Evolutionary conservation across 73 alveolate species (phyloP).

Genomic region (Stentor coeruleus): DNA sequence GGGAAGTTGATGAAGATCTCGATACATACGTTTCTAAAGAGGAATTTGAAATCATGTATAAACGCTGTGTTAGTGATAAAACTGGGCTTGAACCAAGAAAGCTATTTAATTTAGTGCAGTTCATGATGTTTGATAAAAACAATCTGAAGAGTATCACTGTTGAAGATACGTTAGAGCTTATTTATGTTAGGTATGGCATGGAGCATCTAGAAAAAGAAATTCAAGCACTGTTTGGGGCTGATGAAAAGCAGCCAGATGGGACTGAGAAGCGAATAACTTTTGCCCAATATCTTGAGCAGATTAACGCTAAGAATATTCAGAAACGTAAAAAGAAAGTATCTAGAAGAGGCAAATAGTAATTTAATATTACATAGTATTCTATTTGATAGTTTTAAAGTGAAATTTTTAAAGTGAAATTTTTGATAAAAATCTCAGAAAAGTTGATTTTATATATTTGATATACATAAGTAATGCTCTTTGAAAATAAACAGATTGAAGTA

Average conservation of each 20-base stretch:
- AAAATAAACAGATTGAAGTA: too few relatives aligned
- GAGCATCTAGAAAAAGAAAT: slow-evolving; percentile 64
- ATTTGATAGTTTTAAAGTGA: too few relatives aligned
- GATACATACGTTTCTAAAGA: slow-evolving; percentile 83
- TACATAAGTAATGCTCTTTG: too few relatives aligned
- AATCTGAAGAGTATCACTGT: slow-evolving; percentile 74
- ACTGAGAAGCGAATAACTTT: slow-evolving; percentile 59
- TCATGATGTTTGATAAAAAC: slow-evolving; percentile 93
- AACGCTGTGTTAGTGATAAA: slow-evolving; percentile 81
- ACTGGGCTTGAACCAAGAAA: slow-evolving; percentile 95
- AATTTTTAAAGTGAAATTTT: too few relatives aligned
- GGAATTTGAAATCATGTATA: slow-evolving; percentile 93
- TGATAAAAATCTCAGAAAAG: too few relatives aligned
- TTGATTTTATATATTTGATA: too few relatives aligned
- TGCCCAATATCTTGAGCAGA: slow-evolving; percentile 60
- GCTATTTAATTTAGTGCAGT: slow-evolving; percentile 92
- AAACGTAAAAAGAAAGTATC: slow-evolving; percentile 48
- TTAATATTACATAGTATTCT: too few relatives aligned
- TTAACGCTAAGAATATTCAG: slow-evolving; percentile 66
- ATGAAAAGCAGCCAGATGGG: slow-evolving; percentile 56
- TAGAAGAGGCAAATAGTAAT: slow-evolving; percentile 28
- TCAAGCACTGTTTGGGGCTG: slow-evolving; percentile 68
- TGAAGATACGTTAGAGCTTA: slow-evolving; percentile 95
- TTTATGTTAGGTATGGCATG: slow-evolving; percentile 89
- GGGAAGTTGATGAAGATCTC: slow-evolving; percentile 95